A percentile compares a stretch with the other conserved stretches of the same genome.
Evolutionary conservation across 805 yeast species (phyloP).

Genomic region (Myxozyma neglecta): DNA sequence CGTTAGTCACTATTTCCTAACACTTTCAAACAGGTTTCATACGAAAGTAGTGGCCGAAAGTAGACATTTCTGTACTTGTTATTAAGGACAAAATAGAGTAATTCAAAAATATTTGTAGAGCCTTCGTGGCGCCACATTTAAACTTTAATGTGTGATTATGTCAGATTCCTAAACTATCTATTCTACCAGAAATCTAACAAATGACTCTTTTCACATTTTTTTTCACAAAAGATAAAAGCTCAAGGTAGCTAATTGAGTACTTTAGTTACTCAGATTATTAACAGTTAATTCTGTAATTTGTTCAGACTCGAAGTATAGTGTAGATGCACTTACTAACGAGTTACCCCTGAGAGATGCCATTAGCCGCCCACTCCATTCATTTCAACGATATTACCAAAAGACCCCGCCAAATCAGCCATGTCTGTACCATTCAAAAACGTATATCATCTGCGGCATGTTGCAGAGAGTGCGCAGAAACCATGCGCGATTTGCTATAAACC

Average conservation of each 20-base stretch:
- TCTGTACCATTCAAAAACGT: conserved; percentile 43
- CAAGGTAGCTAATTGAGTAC: too few relatives aligned
- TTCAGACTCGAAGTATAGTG: not conserved
- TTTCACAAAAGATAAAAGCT: too few relatives aligned
- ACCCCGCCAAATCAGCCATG: not conserved
- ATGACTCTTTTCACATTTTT: too few relatives aligned
- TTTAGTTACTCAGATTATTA: too few relatives aligned
- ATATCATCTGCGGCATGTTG: conserved; percentile 50
- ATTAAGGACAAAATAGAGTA: not conserved
- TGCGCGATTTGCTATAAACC: conserved; percentile 59
- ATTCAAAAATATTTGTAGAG: not conserved
- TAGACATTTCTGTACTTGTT: conserved; percentile 54
- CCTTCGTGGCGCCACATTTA: too few relatives aligned
- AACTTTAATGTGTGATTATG: too few relatives aligned
- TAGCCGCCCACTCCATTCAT: too few relatives aligned
- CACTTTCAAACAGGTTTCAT: not conserved
- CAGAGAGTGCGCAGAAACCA: conserved; percentile 47
- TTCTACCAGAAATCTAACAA: too few relatives aligned
- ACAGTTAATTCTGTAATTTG: too few relatives aligned
- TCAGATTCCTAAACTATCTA: too few relatives aligned
- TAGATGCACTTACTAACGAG: not conserved
- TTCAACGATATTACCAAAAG: too few relatives aligned
- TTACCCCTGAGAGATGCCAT: not conserved
- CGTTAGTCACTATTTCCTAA: not conserved
- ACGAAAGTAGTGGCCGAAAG: conserved; percentile 62